A percentile compares a stretch with the other conserved stretches of the same genome.
Conservation (phyloP, 192 early-diverging fungal species). For the Linnemannia zychae region DNA sequence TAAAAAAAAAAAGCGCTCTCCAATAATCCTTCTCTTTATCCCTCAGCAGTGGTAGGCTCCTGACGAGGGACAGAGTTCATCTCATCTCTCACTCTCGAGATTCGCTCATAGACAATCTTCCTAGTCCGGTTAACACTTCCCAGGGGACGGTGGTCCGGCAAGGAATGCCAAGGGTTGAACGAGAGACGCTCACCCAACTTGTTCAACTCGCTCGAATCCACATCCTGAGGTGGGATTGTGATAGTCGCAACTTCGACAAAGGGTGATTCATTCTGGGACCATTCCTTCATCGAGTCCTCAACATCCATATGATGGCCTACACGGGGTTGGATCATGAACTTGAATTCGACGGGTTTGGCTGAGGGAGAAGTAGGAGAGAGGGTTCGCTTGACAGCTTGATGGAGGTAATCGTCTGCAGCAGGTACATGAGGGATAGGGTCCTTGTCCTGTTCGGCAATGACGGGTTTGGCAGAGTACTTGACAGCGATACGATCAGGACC, state of each 20-base stretch:
- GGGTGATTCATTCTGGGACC: constrained; percentile 32
- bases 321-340: constrained; percentile 35
- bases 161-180: constrained; percentile 49
- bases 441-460: not conserved
- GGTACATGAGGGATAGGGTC: constrained; percentile 13
- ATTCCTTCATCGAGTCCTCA: constrained; percentile 38
- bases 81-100: constrained; percentile 35
- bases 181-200: constrained; percentile 39
- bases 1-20: too few species aligned
- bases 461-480: constrained; percentile 47
- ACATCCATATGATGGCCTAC: constrained; percentile 27
- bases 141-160: constrained; percentile 31
- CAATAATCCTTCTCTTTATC: not conserved
- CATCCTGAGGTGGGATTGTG: constrained; percentile 38
- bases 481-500: constrained; percentile 27
- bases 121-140: constrained; percentile 32
- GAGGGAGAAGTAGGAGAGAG: not conserved
- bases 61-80: constrained; percentile 32
- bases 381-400: constrained; percentile 21
- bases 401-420: constrained; percentile 14
- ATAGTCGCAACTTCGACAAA: constrained; percentile 37
- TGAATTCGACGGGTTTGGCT: constrained; percentile 16
- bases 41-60: constrained; percentile 19
- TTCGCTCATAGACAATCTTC: constrained; percentile 50
- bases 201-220: constrained; percentile 13